Base-by-base conservation (phyloP, 164 flowering plant genomes). In the Magnolia officinalis region DNA sequence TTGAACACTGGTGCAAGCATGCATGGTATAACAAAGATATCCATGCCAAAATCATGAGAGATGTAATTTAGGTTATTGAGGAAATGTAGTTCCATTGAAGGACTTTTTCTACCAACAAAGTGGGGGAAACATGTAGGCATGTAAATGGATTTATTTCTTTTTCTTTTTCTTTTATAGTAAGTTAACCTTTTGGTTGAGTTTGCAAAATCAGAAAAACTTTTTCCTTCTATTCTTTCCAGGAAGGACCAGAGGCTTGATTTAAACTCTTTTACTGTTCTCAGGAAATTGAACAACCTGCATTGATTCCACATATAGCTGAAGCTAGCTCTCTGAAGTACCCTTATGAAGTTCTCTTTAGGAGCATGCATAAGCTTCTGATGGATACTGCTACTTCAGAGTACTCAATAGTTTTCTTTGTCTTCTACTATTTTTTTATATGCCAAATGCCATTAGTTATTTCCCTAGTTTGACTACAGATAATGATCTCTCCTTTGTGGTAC, bases 371-470 rank as follows among this genome's bases (percentile, higher is more conserved):
- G 88, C 90, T 96, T 81, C 92, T 96, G 71, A 91, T 96, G 97
- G 99, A 96, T 80, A 91, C 99, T 76, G 98, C 98, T 63, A 86
- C 95, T 85, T 96, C 99, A 74, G 99, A 96, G 99, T 96, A 93
- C 67, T 20, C 1, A 79, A 58, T 59, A 74, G 50, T 80, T 79
- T 81, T 63, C 73, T 80, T 45, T 74, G 21, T 78, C 45, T 3
- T 50, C 74, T 67, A 52, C 63, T 78, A 19, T 78, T 78, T 11
- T 23, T 72, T 31, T 16, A 76, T 4, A 37, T 5, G 45, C 6
- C 14, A 31, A 24, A 71, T 76, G 61, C 61, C 61, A 55, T 8
- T 16, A 64, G 64, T 78, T n/a, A 72, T 19, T 66, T 50, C 26
- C 50, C 31, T 21, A 49, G 51, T 50, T 8, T n/a, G 5, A 20